phyloP scores from a whole-genome alignment of 805 yeast genomes.

The Candida nemodendra region DNA sequence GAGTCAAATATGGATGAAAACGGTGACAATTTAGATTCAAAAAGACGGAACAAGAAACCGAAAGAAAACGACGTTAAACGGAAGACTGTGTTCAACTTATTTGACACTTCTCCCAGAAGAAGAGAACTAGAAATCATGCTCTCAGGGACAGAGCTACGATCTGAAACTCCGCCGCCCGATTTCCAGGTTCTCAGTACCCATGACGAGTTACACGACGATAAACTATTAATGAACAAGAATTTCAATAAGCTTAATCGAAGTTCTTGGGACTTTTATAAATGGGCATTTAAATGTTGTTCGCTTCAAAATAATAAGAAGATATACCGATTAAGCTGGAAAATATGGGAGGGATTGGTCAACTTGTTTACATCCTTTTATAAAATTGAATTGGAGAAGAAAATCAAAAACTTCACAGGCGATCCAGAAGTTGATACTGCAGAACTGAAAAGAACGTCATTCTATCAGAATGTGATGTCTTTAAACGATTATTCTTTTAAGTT shows the following conservation, averaged over 20 bases:
- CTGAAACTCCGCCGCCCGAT: conserved; percentile 5
- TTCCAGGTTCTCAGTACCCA: conserved; percentile 12
- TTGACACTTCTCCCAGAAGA: conserved; percentile 4
- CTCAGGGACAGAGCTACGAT: conserved; percentile 1
- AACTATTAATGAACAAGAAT: conserved; percentile 25
- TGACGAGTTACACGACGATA: conserved; percentile 10
- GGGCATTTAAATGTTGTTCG: conserved; percentile 32
- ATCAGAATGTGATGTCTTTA: conserved; percentile 6
- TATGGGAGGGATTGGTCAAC: conserved; percentile 17
- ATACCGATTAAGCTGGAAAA: conserved; percentile 16
- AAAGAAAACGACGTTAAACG: too few species aligned
- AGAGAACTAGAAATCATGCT: conserved; percentile 5
- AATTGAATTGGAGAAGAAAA: conserved; percentile 8
- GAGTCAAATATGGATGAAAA: too few species aligned
- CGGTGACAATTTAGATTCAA: too few species aligned
- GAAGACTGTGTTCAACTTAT: too few species aligned
- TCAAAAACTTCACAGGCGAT: neutral
- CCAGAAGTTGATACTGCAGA: neutral
- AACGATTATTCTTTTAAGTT: conserved; percentile 9
- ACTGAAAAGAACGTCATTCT: conserved; percentile 5
- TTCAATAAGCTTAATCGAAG: conserved; percentile 23
- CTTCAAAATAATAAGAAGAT: conserved; percentile 8
- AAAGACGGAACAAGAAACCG: too few species aligned
- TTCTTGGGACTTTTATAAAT: conserved; percentile 29
- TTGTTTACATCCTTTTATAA: conserved; percentile 9